Evolutionary conservation across 129 eudicot species (phyloP).

Genomic region (Saposhnikovia divaricata): DNA sequence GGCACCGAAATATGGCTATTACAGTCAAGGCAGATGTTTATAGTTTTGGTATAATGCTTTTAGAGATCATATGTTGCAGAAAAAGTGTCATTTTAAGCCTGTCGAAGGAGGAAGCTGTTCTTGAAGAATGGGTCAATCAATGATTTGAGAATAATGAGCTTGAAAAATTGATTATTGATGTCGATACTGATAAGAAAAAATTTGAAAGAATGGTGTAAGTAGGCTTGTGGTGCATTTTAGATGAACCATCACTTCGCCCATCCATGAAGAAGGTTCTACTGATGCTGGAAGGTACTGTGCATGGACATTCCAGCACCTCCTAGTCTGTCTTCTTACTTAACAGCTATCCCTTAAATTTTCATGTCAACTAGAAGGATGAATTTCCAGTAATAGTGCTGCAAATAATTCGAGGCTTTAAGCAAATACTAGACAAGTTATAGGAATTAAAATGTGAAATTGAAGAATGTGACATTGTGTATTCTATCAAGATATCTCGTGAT

Average conservation of each 20-base stretch:
- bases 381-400: not conserved
- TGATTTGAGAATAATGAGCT: not conserved
- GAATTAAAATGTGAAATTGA: no score
- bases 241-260: no score
- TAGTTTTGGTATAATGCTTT: not conserved
- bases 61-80: conserved; percentile 6
- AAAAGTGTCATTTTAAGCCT: not conserved
- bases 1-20: not conserved
- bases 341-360: not conserved
- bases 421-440: no score
- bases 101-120: not conserved
- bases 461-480: no score
- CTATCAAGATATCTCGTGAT: not conserved
- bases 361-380: no score
- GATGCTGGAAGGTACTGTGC: conserved; percentile 6
- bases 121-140: conserved; percentile 2
- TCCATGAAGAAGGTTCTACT: no score
- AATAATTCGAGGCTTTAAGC: no score
- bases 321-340: not conserved
- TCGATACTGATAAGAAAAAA: not conserved
- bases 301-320: conserved; percentile 10
- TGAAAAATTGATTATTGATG: not conserved
- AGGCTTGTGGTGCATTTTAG: no score
- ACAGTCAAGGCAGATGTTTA: not conserved
- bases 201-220: conserved; percentile 7